Percentiles rank a stretch among this genome's conserved stretches.
Conservation (phyloP, 441 rosid genomes). For the Jatropha podagrica region DNA sequence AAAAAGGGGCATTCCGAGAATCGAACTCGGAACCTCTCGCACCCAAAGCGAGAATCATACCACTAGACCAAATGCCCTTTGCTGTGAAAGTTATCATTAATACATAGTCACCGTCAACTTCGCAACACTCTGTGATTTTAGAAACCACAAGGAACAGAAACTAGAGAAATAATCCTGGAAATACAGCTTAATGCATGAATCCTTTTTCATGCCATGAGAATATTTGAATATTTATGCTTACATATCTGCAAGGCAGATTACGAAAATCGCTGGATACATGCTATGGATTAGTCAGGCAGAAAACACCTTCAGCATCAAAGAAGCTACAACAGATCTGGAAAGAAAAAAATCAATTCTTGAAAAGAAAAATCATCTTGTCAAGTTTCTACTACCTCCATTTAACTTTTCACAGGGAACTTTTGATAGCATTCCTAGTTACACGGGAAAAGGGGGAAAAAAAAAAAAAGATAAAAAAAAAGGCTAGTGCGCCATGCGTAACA, state of each 20-base stretch:
- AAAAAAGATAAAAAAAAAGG: background rate
- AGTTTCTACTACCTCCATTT: conserved; percentile 8
- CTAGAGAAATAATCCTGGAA: background rate
- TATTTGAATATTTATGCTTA: background rate
- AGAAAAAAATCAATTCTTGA: background rate
- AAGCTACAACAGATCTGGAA: background rate
- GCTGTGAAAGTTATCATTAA: no score
- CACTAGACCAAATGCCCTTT: conserved; percentile 79
- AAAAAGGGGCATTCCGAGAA: conserved; percentile 78
- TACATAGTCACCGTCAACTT: no score
- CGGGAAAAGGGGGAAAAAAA: no score
- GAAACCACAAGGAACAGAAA: background rate
- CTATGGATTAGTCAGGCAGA: background rate
- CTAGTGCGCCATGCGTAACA: background rate
- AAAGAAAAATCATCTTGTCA: background rate
- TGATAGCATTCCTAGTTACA: conserved; percentile 8
- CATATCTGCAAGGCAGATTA: background rate
- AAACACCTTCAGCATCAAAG: conserved; percentile 7
- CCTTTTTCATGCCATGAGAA: background rate
- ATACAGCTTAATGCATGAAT: background rate
- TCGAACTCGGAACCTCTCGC: conserved; percentile 94
- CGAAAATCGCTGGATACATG: no score
- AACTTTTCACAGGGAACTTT: conserved; percentile 1
- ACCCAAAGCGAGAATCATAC: conserved; percentile 96
- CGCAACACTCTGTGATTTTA: no score